These are phyloP conservation scores for Globisporangium yorkense DNA, from an alignment of 352 stramenopile species.

Conservation along the genomic window DNA sequence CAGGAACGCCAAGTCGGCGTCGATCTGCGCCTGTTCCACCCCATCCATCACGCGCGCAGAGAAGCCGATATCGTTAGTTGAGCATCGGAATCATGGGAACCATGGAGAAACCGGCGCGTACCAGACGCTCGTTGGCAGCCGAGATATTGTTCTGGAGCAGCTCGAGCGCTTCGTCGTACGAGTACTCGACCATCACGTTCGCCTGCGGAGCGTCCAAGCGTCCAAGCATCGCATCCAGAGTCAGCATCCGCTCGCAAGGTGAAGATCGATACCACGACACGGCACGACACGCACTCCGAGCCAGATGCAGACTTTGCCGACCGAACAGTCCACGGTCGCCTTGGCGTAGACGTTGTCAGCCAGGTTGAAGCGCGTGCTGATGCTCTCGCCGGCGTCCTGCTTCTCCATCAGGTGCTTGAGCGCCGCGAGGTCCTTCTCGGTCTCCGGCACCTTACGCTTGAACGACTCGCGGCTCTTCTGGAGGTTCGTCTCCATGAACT, in stretches of 20 bases:
- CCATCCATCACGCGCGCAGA: too few species aligned
- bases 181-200: constrained; percentile 97
- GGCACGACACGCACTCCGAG: constrained; percentile 62
- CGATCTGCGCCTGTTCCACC: constrained; percentile 51
- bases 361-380: constrained; percentile 92
- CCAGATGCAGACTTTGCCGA: constrained; percentile 95
- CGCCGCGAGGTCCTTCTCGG: constrained; percentile 70
- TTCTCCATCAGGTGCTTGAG: constrained; percentile 47
- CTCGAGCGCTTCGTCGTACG: constrained; percentile 93
- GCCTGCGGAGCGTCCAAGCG: constrained; percentile 24
- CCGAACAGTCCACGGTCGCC: constrained; percentile 85
- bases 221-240: background rate
- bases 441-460: constrained; percentile 90
- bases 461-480: constrained; percentile 84
- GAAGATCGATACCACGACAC: too few species aligned
- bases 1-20: constrained; percentile 91
- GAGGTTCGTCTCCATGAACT: constrained; percentile 87
- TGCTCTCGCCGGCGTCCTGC: constrained; percentile 66
- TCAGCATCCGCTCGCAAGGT: background rate
- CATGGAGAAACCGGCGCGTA: constrained; percentile 14
- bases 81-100: too few species aligned
- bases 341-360: constrained; percentile 95
- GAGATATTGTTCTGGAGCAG: constrained; percentile 81
- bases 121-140: constrained; percentile 62
- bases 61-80: too few species aligned